Conservation (phyloP, 805 yeast species). For the Wickerhamiella azymoides region DNA sequence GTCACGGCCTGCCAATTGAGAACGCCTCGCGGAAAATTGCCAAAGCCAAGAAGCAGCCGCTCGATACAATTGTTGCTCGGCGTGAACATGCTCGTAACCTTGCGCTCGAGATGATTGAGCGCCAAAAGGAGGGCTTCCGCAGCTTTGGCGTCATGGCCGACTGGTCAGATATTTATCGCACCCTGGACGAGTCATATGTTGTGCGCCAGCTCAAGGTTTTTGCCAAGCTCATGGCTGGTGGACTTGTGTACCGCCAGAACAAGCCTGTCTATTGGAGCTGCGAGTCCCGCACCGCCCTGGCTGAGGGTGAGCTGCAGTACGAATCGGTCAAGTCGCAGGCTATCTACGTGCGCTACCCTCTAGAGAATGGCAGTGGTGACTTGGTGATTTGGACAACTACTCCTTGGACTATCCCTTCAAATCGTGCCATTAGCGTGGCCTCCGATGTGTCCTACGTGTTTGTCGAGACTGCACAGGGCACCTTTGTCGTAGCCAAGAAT, state of each 20-base stretch:
- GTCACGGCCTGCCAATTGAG: slow-evolving; percentile 96
- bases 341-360: slow-evolving; percentile 11
- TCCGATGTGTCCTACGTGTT: slow-evolving; percentile 44
- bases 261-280: slow-evolving; percentile 98
- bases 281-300: slow-evolving; percentile 84
- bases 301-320: slow-evolving; percentile 92
- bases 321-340: slow-evolving; percentile 34
- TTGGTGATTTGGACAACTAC: slow-evolving; percentile 85
- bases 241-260: slow-evolving; percentile 65
- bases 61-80: slow-evolving; percentile 33
- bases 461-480: slow-evolving; percentile 28
- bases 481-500: slow-evolving; percentile 43
- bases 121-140: slow-evolving; percentile 51
- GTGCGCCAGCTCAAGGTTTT: slow-evolving; percentile 61
- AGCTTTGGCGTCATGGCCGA: slow-evolving; percentile 73
- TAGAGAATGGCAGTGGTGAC: slow-evolving; percentile 2
- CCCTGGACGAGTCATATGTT: slow-evolving; percentile 61
- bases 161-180: slow-evolving; percentile 51
- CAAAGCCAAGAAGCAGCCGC: slow-evolving; percentile 21
- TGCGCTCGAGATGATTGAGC: slow-evolving; percentile 52
- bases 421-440: slow-evolving; percentile 67
- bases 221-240: slow-evolving; percentile 45
- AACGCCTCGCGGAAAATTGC: slow-evolving; percentile 53
- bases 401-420: slow-evolving; percentile 92
- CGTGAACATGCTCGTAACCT: slow-evolving; percentile 52